A percentile compares a stretch with the other conserved stretches of the same genome.
These are phyloP conservation scores for Exophiala aquamarina DNA, from an alignment of 2,329 filamentous ascomycete genomes.

Conservation along the genomic window DNA sequence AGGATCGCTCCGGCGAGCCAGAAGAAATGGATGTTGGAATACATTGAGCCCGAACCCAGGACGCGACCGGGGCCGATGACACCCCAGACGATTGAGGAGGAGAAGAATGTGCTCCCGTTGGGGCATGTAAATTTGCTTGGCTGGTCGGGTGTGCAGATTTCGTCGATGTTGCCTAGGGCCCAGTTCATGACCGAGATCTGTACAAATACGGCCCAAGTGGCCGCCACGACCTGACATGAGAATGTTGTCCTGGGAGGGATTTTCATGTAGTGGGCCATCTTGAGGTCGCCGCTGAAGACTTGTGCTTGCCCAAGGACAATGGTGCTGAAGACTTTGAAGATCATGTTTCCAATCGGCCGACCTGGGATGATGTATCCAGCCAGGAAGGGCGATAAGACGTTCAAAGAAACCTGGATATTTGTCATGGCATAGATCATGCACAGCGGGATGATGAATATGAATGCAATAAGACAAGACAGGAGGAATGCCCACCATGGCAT, in stretches of 20 bases:
- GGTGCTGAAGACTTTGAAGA: constrained; percentile 45
- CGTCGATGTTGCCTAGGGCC: constrained; percentile 41
- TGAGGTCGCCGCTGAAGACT: constrained; percentile 52
- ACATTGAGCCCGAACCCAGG: constrained; percentile 49
- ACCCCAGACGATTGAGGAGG: constrained; percentile 52
- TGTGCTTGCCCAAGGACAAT: constrained; percentile 47
- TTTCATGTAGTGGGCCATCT: constrained; percentile 54
- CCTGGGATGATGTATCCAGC: constrained; percentile 50
- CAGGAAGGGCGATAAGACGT: constrained; percentile 49
- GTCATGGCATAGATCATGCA: constrained; percentile 51
- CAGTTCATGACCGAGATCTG: constrained; percentile 41
- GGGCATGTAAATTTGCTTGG: constrained; percentile 51
- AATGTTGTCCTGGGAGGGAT: constrained; percentile 51
- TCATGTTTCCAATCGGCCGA: constrained; percentile 50
- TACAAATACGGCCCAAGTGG: constrained; percentile 47
- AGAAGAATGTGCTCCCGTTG: constrained; percentile 50
- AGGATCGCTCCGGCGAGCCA: constrained; percentile 47
- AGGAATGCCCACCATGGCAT: constrained; percentile 49
- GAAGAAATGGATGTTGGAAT: constrained; percentile 52
- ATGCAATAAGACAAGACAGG: constrained; percentile 45
- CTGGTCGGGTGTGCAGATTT: constrained; percentile 43
- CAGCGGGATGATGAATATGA: constrained; percentile 48
- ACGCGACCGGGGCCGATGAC: constrained; percentile 52
- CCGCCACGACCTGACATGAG: constrained; percentile 49
- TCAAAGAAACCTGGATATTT: constrained; percentile 45